A percentile compares a stretch with the other conserved stretches of the same genome.
These are phyloP conservation scores for Blastomyces parvus DNA, from an alignment of 2,329 filamentous ascomycete species.

Conservation along the genomic window DNA sequence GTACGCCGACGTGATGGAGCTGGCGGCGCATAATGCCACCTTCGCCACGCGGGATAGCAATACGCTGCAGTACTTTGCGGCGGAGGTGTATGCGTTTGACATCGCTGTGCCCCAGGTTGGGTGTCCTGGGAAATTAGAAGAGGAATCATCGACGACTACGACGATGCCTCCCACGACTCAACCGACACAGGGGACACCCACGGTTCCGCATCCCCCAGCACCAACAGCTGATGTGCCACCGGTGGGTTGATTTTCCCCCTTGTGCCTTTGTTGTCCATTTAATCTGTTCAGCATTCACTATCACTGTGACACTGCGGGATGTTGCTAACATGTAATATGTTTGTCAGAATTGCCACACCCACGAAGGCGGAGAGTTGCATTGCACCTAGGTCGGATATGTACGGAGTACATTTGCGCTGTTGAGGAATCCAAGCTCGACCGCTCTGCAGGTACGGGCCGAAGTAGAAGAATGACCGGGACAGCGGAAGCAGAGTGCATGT, in stretches of 20 bases:
- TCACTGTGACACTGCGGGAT: conserved; percentile 12
- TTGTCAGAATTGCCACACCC: conserved; percentile 34
- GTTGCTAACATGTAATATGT: conserved; percentile 16
- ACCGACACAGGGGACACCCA: too few relatives aligned
- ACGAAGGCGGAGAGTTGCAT: conserved; percentile 33
- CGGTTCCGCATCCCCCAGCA: conserved; percentile 9
- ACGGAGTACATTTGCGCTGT: background rate
- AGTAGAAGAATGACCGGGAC: too few relatives aligned
- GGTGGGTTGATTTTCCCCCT: background rate
- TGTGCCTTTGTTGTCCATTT: background rate
- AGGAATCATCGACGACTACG: conserved; percentile 11
- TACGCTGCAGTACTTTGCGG: conserved; percentile 58
- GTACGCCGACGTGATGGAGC: conserved; percentile 46
- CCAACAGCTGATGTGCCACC: conserved; percentile 5
- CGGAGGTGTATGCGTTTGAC: conserved; percentile 56
- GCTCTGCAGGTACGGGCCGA: background rate
- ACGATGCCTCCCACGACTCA: background rate
- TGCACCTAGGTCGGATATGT: conserved; percentile 23
- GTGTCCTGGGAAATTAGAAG: conserved; percentile 40
- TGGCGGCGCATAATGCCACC: conserved; percentile 44
- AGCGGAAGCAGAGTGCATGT: too few relatives aligned
- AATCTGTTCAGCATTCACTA: conserved; percentile 12
- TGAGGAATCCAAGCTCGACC: background rate
- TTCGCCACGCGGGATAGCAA: conserved; percentile 50
- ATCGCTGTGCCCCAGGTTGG: conserved; percentile 54